Conservation (phyloP, 129 eudicot species). For the Escallonia herrerae region DNA sequence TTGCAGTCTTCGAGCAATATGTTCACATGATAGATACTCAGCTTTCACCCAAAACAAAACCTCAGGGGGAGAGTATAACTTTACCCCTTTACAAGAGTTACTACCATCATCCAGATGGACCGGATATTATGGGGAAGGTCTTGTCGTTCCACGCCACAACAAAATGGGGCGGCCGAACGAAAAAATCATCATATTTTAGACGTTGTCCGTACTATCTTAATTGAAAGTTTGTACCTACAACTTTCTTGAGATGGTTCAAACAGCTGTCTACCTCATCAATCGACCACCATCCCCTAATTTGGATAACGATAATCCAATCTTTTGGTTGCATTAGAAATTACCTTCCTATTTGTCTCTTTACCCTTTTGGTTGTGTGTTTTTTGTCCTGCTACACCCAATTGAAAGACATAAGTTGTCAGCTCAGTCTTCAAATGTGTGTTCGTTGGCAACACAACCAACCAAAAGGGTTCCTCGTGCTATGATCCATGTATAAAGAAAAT, state of each 20-base stretch:
- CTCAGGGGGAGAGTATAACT: slow-evolving; percentile 9
- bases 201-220: background rate
- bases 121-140: background rate
- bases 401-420: background rate
- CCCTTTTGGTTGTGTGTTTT: background rate
- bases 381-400: background rate
- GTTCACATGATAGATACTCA: background rate
- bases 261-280: background rate
- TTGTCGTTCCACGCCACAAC: slow-evolving; percentile 14
- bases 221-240: background rate
- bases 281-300: too few relatives aligned
- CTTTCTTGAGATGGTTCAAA: background rate
- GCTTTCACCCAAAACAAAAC: background rate
- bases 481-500: background rate
- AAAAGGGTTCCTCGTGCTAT: background rate
- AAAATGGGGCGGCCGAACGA: slow-evolving; percentile 14
- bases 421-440: background rate
- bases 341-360: background rate
- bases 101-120: background rate
- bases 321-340: background rate
- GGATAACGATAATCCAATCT: background rate
- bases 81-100: background rate
- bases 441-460: background rate
- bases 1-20: background rate
- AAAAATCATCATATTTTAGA: slow-evolving; percentile 9